Conservation (phyloP, 2,329 filamentous ascomycete species). For the Pseudocercospora ulei region DNA sequence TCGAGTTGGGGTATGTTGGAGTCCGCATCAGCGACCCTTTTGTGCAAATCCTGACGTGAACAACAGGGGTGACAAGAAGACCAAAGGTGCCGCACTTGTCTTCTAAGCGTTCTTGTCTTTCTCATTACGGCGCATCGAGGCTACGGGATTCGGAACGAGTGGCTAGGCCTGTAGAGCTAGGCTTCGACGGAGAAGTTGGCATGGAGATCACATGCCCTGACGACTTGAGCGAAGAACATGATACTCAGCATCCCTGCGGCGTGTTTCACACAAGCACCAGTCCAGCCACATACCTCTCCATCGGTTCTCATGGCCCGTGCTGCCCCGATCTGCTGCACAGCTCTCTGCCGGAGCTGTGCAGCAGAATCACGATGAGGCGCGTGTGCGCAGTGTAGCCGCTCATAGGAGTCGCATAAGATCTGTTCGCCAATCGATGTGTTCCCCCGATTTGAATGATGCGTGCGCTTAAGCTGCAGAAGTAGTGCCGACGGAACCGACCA, state of each 20-base stretch:
- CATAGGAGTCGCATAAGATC: too few species aligned
- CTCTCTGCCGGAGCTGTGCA: too few species aligned
- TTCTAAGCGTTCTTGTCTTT: constrained; percentile 59
- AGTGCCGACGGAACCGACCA: too few species aligned
- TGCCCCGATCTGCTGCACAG: background rate
- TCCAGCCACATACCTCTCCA: background rate
- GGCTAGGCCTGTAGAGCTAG: constrained; percentile 22
- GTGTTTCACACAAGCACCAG: background rate
- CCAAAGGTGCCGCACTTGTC: constrained; percentile 98
- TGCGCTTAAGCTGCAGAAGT: too few species aligned
- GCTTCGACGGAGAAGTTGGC: constrained; percentile 17
- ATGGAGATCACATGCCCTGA: constrained; percentile 14
- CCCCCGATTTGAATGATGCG: too few species aligned
- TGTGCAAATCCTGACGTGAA: constrained; percentile 30
- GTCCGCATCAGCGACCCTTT: background rate
- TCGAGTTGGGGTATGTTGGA: constrained; percentile 84
- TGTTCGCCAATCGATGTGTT: too few species aligned
- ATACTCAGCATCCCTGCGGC: background rate
- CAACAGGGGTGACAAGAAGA: constrained; percentile 99
- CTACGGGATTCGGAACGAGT: constrained; percentile 20
- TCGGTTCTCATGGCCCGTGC: background rate
- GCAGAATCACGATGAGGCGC: too few species aligned
- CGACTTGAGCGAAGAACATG: constrained; percentile 7
- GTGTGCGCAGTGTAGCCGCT: too few species aligned
- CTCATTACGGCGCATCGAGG: constrained; percentile 26